phyloP scores from a whole-genome alignment of 495 filamentous ascomycete species.

The Penicillium dipodomyicola region DNA sequence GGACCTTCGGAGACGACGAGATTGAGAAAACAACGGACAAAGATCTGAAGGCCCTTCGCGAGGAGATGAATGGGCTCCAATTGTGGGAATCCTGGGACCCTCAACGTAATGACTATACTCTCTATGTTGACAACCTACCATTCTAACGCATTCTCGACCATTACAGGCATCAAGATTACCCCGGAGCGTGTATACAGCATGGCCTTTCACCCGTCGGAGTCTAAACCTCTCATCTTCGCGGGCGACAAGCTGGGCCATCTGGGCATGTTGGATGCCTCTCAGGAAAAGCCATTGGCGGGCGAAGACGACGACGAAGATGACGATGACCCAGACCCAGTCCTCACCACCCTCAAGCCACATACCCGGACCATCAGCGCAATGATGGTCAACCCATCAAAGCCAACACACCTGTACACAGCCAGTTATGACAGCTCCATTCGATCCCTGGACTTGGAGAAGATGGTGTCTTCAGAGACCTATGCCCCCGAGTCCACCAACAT shows the following conservation, averaged over 20 bases:
- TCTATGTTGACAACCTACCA: constrained; percentile 2
- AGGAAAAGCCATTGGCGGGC: constrained; percentile 57
- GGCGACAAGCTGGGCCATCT: constrained; percentile 93
- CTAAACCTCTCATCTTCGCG: constrained; percentile 90
- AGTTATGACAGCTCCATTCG: constrained; percentile 97
- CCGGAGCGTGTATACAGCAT: constrained; percentile 87
- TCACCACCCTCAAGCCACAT: constrained; percentile 85
- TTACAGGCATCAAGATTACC: constrained; percentile 82
- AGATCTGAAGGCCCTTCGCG: constrained; percentile 68
- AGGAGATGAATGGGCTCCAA: constrained; percentile 75
- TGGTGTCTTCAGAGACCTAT: constrained; percentile 73
- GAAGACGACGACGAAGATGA: constrained; percentile 61
- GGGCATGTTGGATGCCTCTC: constrained; percentile 89
- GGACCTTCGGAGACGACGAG: constrained; percentile 79
- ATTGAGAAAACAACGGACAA: constrained; percentile 78
- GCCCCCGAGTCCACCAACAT: constrained; percentile 63
- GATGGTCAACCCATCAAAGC: constrained; percentile 68
- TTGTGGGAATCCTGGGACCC: constrained; percentile 82
- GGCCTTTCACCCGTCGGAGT: constrained; percentile 80
- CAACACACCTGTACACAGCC: constrained; percentile 67
- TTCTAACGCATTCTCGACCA: constrained; percentile 10
- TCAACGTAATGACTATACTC: constrained; percentile 52
- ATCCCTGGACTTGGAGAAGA: constrained; percentile 78
- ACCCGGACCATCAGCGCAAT: constrained; percentile 85
- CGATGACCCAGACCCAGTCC: constrained; percentile 66